Evolutionary conservation across 805 yeast genomes (phyloP), one percentile per base, ranked within the genome.

Genomic region (Kodamaea laetipori): DNA sequence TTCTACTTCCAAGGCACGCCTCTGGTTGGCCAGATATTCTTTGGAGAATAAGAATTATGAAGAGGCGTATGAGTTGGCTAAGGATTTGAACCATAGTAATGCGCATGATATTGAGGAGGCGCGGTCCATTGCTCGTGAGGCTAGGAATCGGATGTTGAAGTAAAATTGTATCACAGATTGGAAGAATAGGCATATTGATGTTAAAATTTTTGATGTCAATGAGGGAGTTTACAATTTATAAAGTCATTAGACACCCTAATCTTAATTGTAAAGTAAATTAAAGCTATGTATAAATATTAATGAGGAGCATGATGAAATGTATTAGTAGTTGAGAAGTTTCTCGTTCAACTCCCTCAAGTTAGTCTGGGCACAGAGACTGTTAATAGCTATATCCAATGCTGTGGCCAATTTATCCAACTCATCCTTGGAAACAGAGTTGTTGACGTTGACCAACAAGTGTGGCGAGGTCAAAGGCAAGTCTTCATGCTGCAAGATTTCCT

Each of bases 71-170:
- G 78, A 74, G 39, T 79, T 84, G 57, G 94, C 96, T 1, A 77
- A 79, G 43, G 86, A 82, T 44, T 73, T 89, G 51, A 66, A 65
- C 37, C 66, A 66, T 42, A 95, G 92, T 21, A 78, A 85, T n/a
- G 84, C 90, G 9, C 88, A 82, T 44, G 95, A 86, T 56, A 80
- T 90, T 13, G 97, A 90, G 55, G 97, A 90, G 59, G 97, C 96
- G 0, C 69, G 96, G 33, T 74, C 84, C 0, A 84, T 90, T 24
- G 87, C 92, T 0, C 73, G 90, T 54, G 92, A 86, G 48, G 89
- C 94, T 10, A 64, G 89, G 47, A 76, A 73, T 54, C 71, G 80
- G 44, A 65, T 81, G 66, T 34, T 46, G 33, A 48, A 48, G 39
- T 50, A 33, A 24, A 12, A 15, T 19, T 32, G 11, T n/a, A 6